Evolutionary conservation across 345 rosid species (phyloP), one percentile per base, ranked within the genome.

Genomic region (Garcia nutans): DNA sequence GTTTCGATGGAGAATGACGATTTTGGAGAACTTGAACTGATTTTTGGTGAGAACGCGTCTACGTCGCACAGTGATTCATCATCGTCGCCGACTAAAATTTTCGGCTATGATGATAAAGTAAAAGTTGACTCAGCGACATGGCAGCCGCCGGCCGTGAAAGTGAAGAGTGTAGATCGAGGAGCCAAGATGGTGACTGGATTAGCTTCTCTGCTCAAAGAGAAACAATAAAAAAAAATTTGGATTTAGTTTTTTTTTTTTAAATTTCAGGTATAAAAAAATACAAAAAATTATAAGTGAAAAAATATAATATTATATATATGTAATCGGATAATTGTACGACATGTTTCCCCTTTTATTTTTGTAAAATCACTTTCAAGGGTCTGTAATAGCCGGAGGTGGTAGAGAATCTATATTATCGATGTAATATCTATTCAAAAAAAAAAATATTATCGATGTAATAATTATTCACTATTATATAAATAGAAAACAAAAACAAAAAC

Each of bases 101-200:
- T 82, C 73, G 78, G 73, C 33, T 72, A 13, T 0, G 64, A 70
- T 15, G 57, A 26, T 8, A 22, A 55, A 19, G n/a, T 24, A 64
- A 19, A 74, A 67, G 79, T 6, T 45, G 75, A 37, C 44, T 65
- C 47, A 60, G 76, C 55, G n/a, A 55, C 82, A 17, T 91, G 90
- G 96, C 86, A 82, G 74, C 91, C 84, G 64, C 88, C 90, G 83
- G 88, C 88, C 74, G 71, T 88, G 56, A 86, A 82, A 84, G 86
- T 85, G 73, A 89, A 88, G 85, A 71, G 85, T 72, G 81, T 77
- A 37, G 92, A 89, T 77, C 87, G 83, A 75, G 88, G 92, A 76
- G 78, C 86, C 75, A 89, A 89, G 85, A 75, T 89, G 55, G 96
- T 95, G 80, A 93, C 97, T 79, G 97, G 97, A 76, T 86, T 95